phyloP scores from a whole-genome alignment of 495 filamentous ascomycete species.

The Extremus antarcticus region DNA sequence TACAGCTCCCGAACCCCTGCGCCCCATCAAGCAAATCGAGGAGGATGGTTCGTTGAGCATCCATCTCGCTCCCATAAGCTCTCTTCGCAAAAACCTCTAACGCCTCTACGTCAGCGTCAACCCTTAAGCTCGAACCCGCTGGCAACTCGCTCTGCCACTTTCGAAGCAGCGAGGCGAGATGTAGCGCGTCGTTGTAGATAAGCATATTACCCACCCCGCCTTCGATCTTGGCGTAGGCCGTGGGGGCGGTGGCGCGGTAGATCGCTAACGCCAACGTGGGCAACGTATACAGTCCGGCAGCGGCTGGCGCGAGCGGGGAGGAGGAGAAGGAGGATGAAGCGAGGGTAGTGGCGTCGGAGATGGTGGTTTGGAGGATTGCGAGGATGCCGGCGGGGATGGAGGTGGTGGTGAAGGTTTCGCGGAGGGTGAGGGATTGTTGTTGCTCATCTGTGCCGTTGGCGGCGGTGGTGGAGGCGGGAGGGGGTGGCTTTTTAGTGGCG shows the following conservation, averaged over 20 bases:
- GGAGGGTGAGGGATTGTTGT: constrained; percentile 60
- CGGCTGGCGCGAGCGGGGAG: constrained; percentile 57
- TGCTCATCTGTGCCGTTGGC: background rate
- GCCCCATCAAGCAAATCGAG: constrained; percentile 73
- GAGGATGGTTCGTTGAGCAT: constrained; percentile 69
- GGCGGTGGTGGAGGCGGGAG: constrained; percentile 1
- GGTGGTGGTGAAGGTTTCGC: constrained; percentile 78
- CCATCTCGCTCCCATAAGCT: constrained; percentile 79
- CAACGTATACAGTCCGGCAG: constrained; percentile 62
- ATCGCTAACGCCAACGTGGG: constrained; percentile 78
- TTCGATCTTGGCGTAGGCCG: constrained; percentile 52
- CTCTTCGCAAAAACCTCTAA: constrained; percentile 72
- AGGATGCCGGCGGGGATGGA: constrained; percentile 70
- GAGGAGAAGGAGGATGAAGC: constrained; percentile 40
- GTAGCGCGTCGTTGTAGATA: constrained; percentile 83
- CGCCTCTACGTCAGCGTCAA: constrained; percentile 59
- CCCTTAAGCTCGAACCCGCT: constrained; percentile 42
- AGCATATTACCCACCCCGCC: constrained; percentile 70
- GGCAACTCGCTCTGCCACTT: constrained; percentile 43
- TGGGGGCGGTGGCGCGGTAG: constrained; percentile 77
- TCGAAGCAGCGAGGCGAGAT: constrained; percentile 63
- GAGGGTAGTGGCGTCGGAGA: constrained; percentile 58
- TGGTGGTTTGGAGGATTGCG: constrained; percentile 54
- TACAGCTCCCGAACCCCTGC: constrained; percentile 53
- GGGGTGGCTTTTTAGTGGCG: constrained; percentile 14